phyloP scores from a whole-genome alignment of 352 stramenopile species.

The Phytophthora pluvialis region DNA sequence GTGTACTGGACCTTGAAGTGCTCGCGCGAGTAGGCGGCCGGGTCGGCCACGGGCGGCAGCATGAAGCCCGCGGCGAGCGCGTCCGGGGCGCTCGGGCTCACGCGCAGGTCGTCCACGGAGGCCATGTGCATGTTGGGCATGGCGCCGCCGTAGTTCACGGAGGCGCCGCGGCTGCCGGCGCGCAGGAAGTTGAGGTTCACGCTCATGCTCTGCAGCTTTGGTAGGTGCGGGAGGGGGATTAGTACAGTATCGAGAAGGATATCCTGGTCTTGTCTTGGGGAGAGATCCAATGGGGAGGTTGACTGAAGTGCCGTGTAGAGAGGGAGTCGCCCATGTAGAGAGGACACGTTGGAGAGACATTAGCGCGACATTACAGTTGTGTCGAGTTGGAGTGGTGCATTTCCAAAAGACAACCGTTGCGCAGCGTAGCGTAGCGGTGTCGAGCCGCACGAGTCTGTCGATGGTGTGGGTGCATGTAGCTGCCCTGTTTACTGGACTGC shows the following conservation, averaged over 20 bases:
- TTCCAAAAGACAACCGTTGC: too few relatives aligned
- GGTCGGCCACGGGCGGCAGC: constrained; percentile 84
- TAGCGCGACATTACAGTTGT: background rate
- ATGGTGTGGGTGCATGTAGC: too few relatives aligned
- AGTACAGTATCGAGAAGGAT: constrained; percentile 14
- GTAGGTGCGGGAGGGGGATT: constrained; percentile 8
- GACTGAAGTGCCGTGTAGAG: constrained; percentile 3
- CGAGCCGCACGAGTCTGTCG: too few relatives aligned
- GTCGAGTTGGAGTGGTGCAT: background rate
- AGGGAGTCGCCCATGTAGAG: background rate
- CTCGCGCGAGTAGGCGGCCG: constrained; percentile 94
- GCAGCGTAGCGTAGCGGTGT: too few relatives aligned
- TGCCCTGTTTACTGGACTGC: too few relatives aligned
- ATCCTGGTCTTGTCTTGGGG: constrained; percentile 3
- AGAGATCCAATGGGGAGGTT: constrained; percentile 7
- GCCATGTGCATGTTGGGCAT: constrained; percentile 79
- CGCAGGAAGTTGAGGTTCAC: constrained; percentile 79
- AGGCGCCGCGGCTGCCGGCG: constrained; percentile 62
- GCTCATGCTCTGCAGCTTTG: too few relatives aligned
- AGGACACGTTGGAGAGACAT: background rate
- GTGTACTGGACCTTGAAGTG: constrained; percentile 98
- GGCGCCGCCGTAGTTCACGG: constrained; percentile 74
- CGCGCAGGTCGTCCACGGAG: constrained; percentile 38
- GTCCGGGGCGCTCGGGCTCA: constrained; percentile 28
- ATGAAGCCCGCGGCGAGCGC: constrained; percentile 67